Conservation (phyloP, 345 rosid genomes). For the Dimocarpus longan region DNA sequence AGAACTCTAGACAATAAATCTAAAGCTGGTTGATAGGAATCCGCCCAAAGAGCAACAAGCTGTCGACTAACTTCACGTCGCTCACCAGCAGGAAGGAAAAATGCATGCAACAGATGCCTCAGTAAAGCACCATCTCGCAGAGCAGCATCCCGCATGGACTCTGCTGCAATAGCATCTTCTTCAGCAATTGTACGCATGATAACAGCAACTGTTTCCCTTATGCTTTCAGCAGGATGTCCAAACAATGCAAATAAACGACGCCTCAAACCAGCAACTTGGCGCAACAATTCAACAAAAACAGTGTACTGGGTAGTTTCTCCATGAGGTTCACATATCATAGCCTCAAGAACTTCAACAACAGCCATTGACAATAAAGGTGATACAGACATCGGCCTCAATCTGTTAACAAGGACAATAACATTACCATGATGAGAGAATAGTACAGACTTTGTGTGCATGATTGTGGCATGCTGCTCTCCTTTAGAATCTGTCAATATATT, state of each 20-base stretch:
- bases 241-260: conserved; percentile 97
- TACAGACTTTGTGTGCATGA: conserved; percentile 95
- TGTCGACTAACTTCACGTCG: conserved; percentile 95
- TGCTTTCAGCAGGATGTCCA: conserved; percentile 99
- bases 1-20: conserved; percentile 85
- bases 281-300: conserved; percentile 94
- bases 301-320: conserved; percentile 95
- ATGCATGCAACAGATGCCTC: conserved; percentile 95
- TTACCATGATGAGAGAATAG: conserved; percentile 78
- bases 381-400: conserved; percentile 94
- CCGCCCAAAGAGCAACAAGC: conserved; percentile 99
- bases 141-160: conserved; percentile 99
- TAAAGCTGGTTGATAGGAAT: conserved; percentile 96
- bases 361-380: conserved; percentile 96
- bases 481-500: conserved; percentile 62
- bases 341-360: conserved; percentile 96
- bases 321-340: conserved; percentile 98
- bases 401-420: conserved; percentile 75
- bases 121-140: conserved; percentile 96
- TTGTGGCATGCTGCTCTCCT: conserved; percentile 94
- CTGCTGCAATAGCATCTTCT: conserved; percentile 99
- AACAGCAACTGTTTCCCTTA: conserved; percentile 93
- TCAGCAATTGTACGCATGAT: conserved; percentile 99
- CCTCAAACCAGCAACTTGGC: conserved; percentile 93
- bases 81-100: conserved; percentile 87